Conservation (phyloP, 805 yeast genomes). For the Komagataella mondaviorum region DNA sequence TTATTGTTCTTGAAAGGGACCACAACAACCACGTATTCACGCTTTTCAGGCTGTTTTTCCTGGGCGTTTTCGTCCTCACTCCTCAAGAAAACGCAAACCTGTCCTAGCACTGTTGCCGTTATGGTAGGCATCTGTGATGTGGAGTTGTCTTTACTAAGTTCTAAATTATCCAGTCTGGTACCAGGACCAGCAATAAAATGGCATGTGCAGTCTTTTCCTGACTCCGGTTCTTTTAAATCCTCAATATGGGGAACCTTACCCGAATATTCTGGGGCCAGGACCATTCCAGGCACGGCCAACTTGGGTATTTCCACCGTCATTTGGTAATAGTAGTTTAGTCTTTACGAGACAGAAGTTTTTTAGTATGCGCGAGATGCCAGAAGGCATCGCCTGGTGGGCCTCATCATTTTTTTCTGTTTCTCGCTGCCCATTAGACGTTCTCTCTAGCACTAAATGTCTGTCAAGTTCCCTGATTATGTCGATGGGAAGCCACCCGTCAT, state of each 20-base stretch:
- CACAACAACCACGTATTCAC: conserved; percentile 6
- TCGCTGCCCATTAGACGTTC: background rate
- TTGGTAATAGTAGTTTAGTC: background rate
- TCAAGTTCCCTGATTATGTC: conserved; percentile 24
- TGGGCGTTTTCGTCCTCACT: conserved; percentile 8
- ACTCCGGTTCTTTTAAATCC: conserved; percentile 12
- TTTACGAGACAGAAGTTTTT: background rate
- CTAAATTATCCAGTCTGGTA: conserved; percentile 29
- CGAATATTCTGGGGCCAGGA: conserved; percentile 36
- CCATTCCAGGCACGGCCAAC: conserved; percentile 54
- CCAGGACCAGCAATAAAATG: conserved; percentile 48
- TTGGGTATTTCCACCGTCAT: conserved; percentile 18
- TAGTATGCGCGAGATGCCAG: background rate
- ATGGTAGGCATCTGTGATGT: conserved; percentile 22
- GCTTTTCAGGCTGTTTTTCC: conserved; percentile 5
- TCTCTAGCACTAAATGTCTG: conserved; percentile 2
- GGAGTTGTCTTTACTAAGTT: conserved; percentile 15
- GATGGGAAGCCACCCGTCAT: conserved; percentile 33
- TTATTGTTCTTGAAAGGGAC: conserved; percentile 13
- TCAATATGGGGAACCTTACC: background rate
- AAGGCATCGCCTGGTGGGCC: background rate
- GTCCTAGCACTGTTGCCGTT: conserved; percentile 45
- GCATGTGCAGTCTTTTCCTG: conserved; percentile 17
- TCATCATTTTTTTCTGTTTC: background rate
- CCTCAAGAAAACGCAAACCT: conserved; percentile 15